Conservation (phyloP, 352 stramenopile genomes). For the Phytopythium ostracodes region DNA sequence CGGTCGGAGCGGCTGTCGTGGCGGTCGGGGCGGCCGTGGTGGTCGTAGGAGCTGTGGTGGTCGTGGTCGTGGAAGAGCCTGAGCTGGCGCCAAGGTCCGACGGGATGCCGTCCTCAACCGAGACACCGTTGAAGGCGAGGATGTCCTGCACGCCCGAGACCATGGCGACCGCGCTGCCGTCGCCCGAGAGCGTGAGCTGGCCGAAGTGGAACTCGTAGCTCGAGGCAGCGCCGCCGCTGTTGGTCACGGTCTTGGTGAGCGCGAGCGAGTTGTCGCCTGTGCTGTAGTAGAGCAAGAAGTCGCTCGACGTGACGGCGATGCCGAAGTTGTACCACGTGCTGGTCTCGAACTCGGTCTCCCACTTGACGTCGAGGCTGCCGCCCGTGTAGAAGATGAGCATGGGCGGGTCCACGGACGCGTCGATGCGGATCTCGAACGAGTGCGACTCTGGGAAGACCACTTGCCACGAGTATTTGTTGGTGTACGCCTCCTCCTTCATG, state of each 20-base stretch:
- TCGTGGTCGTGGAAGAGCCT: conserved; percentile 14
- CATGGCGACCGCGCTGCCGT: conserved; percentile 49
- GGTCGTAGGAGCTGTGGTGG: conserved; percentile 6
- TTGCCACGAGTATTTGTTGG: conserved; percentile 50
- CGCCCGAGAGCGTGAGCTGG: conserved; percentile 60
- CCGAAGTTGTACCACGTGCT: conserved; percentile 72
- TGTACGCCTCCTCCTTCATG: conserved; percentile 39
- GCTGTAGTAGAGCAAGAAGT: conserved; percentile 53
- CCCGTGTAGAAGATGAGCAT: conserved; percentile 57
- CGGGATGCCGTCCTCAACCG: conserved; percentile 39
- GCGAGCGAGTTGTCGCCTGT: conserved; percentile 35
- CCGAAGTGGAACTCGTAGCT: conserved; percentile 67
- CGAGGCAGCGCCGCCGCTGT: conserved; percentile 17
- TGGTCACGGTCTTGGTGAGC: conserved; percentile 34
- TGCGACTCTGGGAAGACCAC: conserved; percentile 61
- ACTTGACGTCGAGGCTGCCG: conserved; percentile 39
- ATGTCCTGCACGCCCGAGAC: conserved; percentile 40
- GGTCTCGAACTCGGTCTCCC: conserved; percentile 43
- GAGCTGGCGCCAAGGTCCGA: conserved; percentile 20
- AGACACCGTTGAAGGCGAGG: conserved; percentile 65
- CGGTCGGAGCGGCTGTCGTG: conserved; percentile 10
- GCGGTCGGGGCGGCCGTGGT: conserved; percentile 10
- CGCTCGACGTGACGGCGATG: conserved; percentile 33
- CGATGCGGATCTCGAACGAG: conserved; percentile 54
- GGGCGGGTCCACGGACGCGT: conserved; percentile 40